A percentile compares a stretch with the other conserved stretches of the same genome.
These are phyloP conservation scores for Xanthoconium separans DNA, from an alignment of 1,284 basidiomycete genomes.

Conservation along the genomic window DNA sequence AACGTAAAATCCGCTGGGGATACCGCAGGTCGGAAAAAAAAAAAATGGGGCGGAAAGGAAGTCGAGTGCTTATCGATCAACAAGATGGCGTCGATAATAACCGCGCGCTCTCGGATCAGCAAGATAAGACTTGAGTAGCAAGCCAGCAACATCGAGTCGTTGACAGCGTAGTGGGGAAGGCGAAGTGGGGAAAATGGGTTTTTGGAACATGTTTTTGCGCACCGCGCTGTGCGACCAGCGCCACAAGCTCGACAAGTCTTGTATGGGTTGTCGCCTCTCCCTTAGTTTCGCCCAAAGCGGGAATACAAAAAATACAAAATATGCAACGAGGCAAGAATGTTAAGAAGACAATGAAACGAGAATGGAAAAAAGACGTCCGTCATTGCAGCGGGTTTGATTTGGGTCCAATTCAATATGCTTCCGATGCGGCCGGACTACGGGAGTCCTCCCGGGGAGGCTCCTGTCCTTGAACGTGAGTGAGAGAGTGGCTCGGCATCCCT, in stretches of 20 bases:
- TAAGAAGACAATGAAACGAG: conserved; percentile 30
- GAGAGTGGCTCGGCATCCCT: conserved; percentile 44
- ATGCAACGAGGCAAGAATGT: conserved; percentile 32
- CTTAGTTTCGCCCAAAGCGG: conserved; percentile 34
- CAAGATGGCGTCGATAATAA: conserved; percentile 33
- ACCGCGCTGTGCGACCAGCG: conserved; percentile 38
- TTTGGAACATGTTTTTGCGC: conserved; percentile 19
- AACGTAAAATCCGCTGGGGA: conserved; percentile 25
- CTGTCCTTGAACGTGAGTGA: conserved; percentile 52
- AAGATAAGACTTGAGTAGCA: conserved; percentile 29
- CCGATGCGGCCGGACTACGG: conserved; percentile 59
- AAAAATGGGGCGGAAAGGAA: conserved; percentile 18
- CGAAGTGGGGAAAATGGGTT: background rate
- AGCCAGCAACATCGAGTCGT: conserved; percentile 47
- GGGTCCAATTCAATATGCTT: conserved; percentile 36
- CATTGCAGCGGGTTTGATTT: conserved; percentile 18
- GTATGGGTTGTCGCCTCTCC: conserved; percentile 21
- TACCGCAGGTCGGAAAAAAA: conserved; percentile 10
- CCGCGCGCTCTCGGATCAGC: conserved; percentile 29
- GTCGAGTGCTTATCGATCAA: conserved; percentile 39
- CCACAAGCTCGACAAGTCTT: conserved; percentile 27
- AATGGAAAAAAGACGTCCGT: conserved; percentile 23
- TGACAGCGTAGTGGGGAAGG: conserved; percentile 30
- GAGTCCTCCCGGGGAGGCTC: conserved; percentile 60
- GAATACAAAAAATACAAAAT: conserved; percentile 36